Evolutionary conservation across 305 asterid genomes (phyloP).

Genomic region (Solanum hybrid): DNA sequence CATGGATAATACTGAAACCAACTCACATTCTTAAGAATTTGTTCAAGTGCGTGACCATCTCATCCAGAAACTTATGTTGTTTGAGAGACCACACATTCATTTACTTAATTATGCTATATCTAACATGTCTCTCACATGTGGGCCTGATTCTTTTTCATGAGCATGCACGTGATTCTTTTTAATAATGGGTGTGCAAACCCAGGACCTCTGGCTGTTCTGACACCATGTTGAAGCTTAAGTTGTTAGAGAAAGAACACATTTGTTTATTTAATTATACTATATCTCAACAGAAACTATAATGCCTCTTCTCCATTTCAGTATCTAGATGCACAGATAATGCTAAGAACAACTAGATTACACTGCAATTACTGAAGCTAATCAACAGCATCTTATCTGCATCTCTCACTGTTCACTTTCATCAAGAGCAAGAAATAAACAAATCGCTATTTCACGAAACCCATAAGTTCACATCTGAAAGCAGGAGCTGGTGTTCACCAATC

Average conservation of each 20-base stretch:
- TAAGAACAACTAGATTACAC: neutral
- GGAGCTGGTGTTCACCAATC: neutral
- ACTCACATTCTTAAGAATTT: neutral
- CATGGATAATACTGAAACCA: constrained; percentile 3
- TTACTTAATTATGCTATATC: neutral
- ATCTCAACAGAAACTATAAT: neutral
- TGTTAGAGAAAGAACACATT: neutral
- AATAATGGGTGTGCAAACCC: neutral
- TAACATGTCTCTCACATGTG: neutral
- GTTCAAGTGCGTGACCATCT: neutral
- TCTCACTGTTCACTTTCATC: neutral
- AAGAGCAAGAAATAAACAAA: neutral
- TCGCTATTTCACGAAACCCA: neutral
- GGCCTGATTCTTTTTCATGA: neutral
- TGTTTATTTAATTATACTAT: neutral
- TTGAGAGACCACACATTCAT: neutral
- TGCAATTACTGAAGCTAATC: neutral
- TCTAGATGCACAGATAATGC: neutral
- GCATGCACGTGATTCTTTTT: neutral
- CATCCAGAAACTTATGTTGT: neutral
- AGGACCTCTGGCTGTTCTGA: neutral
- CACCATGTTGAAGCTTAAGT: neutral
- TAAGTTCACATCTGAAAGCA: neutral
- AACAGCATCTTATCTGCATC: neutral
- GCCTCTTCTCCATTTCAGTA: neutral